Percentiles rank a stretch among this genome's conserved stretches.
phyloP scores from a whole-genome alignment of 768 basidiomycete genomes.

The Boletus barrowsii region DNA sequence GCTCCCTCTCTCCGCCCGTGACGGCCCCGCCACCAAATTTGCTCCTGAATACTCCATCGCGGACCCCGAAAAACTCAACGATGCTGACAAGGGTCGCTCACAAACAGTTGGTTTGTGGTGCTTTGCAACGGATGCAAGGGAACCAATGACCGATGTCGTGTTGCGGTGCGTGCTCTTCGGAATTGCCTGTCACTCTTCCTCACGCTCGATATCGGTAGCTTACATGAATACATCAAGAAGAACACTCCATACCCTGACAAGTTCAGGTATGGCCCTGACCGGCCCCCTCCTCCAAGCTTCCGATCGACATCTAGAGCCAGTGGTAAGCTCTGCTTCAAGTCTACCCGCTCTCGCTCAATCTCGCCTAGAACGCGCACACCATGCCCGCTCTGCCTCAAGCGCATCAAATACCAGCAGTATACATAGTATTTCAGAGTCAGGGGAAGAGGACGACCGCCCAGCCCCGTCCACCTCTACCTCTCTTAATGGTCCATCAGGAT shows the following conservation, averaged over 20 bases:
- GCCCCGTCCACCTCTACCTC: constrained; percentile 10
- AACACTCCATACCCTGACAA: constrained; percentile 70
- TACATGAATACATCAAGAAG: constrained; percentile 64
- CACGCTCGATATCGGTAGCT: constrained; percentile 32
- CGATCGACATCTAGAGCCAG: constrained; percentile 32
- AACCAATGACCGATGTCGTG: constrained; percentile 71
- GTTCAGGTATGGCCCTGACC: constrained; percentile 64
- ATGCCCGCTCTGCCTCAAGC: constrained; percentile 31
- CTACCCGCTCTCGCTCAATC: constrained; percentile 4
- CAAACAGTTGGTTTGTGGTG: constrained; percentile 75
- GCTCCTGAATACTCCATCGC: constrained; percentile 45
- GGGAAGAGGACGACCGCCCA: constrained; percentile 23
- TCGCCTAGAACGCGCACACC: constrained; percentile 21
- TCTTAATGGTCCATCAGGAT: constrained; percentile 32
- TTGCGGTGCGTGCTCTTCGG: constrained; percentile 45
- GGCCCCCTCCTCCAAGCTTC: constrained; percentile 58
- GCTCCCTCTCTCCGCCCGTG: constrained; percentile 21
- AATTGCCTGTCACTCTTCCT: neutral
- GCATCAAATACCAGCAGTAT: constrained; percentile 35
- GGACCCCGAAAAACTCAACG: constrained; percentile 41
- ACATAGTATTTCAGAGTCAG: constrained; percentile 34
- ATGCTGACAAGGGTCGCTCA: constrained; percentile 52
- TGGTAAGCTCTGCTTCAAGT: constrained; percentile 11
- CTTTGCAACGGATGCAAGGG: constrained; percentile 63
- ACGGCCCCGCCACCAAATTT: constrained; percentile 43